A percentile compares a stretch with the other conserved stretches of the same genome.
Evolutionary conservation across 208 protist species (phyloP).

Genomic region (Trypanosomatidae sp.): DNA sequence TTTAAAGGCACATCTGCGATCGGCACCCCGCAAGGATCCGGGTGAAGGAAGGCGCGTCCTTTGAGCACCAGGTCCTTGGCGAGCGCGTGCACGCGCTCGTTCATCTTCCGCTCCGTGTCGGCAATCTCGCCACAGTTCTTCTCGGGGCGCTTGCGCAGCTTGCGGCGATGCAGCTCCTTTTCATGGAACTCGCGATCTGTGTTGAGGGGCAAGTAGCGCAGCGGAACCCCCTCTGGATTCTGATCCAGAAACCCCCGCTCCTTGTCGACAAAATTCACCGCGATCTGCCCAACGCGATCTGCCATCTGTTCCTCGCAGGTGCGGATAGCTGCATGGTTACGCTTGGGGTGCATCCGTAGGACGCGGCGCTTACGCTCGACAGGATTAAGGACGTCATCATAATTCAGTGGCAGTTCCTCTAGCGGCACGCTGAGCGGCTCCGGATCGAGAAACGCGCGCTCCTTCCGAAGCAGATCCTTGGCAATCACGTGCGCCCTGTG

Average conservation of each 20-base stretch:
- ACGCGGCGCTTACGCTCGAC: constrained; percentile 63
- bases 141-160: constrained; percentile 31
- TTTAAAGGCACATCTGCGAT: constrained; percentile 67
- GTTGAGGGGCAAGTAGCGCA: constrained; percentile 72
- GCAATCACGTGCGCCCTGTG: constrained; percentile 49
- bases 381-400: constrained; percentile 59
- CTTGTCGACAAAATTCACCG: constrained; percentile 53
- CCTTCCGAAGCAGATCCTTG: constrained; percentile 58
- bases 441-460: constrained; percentile 82
- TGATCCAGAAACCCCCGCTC: constrained; percentile 82
- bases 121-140: constrained; percentile 30
- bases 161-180: constrained; percentile 56
- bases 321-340: constrained; percentile 52
- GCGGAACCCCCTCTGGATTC: constrained; percentile 65
- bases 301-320: constrained; percentile 63
- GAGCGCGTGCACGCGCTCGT: constrained; percentile 60
- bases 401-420: constrained; percentile 77
- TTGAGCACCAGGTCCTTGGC: constrained; percentile 69
- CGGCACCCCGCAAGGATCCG: constrained; percentile 68
- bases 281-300: constrained; percentile 67
- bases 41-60: constrained; percentile 61
- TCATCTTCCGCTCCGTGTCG: constrained; percentile 62
- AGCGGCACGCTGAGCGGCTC: constrained; percentile 82
- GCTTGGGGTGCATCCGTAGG: constrained; percentile 47
- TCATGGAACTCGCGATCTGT: constrained; percentile 67